Conservation (phyloP, 2,329 filamentous ascomycete species). For the Colletotrichum lini region DNA sequence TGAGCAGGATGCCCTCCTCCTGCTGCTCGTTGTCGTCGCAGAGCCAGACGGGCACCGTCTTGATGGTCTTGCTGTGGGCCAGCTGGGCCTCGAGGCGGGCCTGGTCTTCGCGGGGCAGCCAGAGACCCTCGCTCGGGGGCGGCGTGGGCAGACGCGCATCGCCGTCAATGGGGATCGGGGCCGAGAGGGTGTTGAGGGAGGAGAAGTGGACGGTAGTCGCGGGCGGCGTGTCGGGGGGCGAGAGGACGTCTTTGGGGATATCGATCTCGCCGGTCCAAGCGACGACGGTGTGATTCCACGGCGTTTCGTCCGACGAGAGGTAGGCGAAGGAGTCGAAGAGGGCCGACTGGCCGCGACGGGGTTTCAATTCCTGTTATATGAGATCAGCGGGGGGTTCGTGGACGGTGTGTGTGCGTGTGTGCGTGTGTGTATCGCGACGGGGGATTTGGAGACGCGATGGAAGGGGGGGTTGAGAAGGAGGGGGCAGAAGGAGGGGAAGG, state of each 20-base stretch:
- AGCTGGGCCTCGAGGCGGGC: constrained; percentile 81
- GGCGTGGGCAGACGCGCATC: constrained; percentile 69
- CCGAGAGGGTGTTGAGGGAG: constrained; percentile 81
- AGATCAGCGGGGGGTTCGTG: constrained; percentile 33
- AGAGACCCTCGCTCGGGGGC: constrained; percentile 76
- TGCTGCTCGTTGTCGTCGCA: constrained; percentile 79
- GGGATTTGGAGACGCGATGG: neutral
- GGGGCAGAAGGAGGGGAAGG: no score
- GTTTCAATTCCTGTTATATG: constrained; percentile 74
- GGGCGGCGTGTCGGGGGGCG: constrained; percentile 64
- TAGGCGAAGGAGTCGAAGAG: constrained; percentile 93
- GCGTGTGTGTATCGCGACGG: no score
- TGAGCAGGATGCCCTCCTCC: constrained; percentile 79
- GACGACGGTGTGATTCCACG: constrained; percentile 93
- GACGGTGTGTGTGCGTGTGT: neutral
- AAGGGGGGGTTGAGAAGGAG: neutral
- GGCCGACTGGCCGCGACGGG: constrained; percentile 89
- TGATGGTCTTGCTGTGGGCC: constrained; percentile 79
- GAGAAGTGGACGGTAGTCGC: constrained; percentile 65
- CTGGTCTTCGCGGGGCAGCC: constrained; percentile 79
- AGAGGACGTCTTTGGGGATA: constrained; percentile 59
- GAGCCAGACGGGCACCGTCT: constrained; percentile 91
- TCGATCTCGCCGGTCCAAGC: constrained; percentile 95
- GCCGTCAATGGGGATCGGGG: constrained; percentile 82
- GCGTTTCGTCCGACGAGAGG: constrained; percentile 84